phyloP scores from a whole-genome alignment of 768 basidiomycete genomes.

The Neoboletus brunneissimus region DNA sequence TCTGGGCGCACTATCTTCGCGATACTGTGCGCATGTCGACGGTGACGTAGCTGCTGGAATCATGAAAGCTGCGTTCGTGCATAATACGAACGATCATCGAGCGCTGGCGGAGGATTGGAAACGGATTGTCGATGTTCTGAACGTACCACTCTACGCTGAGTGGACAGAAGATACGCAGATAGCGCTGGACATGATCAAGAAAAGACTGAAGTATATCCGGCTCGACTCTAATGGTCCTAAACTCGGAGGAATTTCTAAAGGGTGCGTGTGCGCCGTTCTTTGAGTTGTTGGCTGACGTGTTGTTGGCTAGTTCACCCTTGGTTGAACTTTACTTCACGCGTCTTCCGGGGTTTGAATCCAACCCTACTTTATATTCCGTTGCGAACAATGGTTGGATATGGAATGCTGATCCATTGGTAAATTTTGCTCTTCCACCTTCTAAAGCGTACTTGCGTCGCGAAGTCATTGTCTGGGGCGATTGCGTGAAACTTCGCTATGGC shows the following conservation, averaged over 20 bases:
- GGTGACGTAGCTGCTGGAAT: slow-evolving; percentile 68
- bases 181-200: slow-evolving; percentile 71
- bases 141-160: slow-evolving; percentile 83
- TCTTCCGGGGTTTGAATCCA: slow-evolving; percentile 54
- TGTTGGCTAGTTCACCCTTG: slow-evolving; percentile 63
- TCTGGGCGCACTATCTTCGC: slow-evolving; percentile 56
- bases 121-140: slow-evolving; percentile 78
- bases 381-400: slow-evolving; percentile 99
- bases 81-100: slow-evolving; percentile 44
- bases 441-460: slow-evolving; percentile 95
- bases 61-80: slow-evolving; percentile 62
- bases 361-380: slow-evolving; percentile 62
- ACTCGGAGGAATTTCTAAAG: slow-evolving; percentile 70
- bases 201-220: slow-evolving; percentile 75
- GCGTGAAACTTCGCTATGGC: slow-evolving; percentile 97
- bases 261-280: slow-evolving; percentile 46
- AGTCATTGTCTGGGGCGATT: slow-evolving; percentile 97
- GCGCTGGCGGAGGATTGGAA: slow-evolving; percentile 71
- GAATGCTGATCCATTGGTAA: slow-evolving; percentile 89
- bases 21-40: slow-evolving; percentile 67
- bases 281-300: slow-evolving; percentile 7
- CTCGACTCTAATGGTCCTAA: slow-evolving; percentile 82
- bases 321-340: slow-evolving; percentile 94
- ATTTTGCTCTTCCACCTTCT: slow-evolving; percentile 90
- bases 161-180: slow-evolving; percentile 80